Conservation (phyloP, 345 rosid species). For the Cardamine chenopodiifolia region DNA sequence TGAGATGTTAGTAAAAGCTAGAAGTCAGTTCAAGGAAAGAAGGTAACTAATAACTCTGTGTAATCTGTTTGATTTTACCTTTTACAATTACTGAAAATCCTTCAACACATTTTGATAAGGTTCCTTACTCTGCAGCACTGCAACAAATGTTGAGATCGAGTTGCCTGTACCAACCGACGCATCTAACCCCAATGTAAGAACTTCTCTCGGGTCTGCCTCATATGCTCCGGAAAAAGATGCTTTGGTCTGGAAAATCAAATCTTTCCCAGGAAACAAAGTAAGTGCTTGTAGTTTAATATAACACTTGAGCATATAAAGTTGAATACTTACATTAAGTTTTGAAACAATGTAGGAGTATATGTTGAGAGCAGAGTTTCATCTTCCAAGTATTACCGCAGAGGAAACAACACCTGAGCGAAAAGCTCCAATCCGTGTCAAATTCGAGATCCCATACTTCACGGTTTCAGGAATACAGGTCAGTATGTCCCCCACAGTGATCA, state of each 20-base stretch:
- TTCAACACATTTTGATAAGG: not conserved
- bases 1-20: slow-evolving; percentile 67
- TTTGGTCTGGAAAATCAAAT: slow-evolving; percentile 74
- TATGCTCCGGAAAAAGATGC: slow-evolving; percentile 85
- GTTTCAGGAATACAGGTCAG: slow-evolving; percentile 87
- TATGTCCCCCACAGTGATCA: not conserved
- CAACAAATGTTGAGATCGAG: slow-evolving; percentile 76
- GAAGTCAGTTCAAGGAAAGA: slow-evolving; percentile 77
- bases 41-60: slow-evolving; percentile 47
- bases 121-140: slow-evolving; percentile 53
- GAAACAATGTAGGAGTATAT: slow-evolving; percentile 61
- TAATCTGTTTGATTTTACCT: not conserved
- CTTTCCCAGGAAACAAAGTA: slow-evolving; percentile 76
- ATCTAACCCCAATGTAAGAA: slow-evolving; percentile 66
- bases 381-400: slow-evolving; percentile 86
- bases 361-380: slow-evolving; percentile 88
- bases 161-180: slow-evolving; percentile 77
- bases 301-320: not conserved
- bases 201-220: slow-evolving; percentile 75
- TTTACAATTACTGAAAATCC: not conserved
- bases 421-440: slow-evolving; percentile 90
- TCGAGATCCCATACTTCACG: slow-evolving; percentile 93
- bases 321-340: slow-evolving; percentile 11
- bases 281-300: not conserved
- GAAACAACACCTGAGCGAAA: slow-evolving; percentile 81